Evolutionary conservation across 768 basidiomycete genomes (phyloP), one percentile per base, ranked within the genome.

Genomic region (Glaciozyma martinii): DNA sequence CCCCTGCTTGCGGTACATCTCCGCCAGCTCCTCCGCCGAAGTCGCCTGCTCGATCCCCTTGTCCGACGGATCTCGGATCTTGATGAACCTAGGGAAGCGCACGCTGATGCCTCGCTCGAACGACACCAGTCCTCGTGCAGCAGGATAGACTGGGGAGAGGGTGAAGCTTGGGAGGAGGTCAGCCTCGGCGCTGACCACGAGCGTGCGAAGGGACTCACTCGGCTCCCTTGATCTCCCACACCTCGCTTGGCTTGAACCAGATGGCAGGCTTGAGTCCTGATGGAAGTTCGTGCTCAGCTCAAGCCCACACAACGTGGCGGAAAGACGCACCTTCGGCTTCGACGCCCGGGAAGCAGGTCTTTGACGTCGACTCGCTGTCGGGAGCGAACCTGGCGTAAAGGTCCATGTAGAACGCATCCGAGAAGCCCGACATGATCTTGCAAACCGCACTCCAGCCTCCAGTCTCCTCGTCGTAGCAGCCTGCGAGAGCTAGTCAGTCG

Each of bases 341-440:
- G 19, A 70, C 63, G 18, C 60, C 64, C 1, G 63, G 56, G 16
- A 33, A 66, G 1, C 61, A 9, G 5, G 16, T 25, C 29, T 49
- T 37, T 47, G 62, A 58, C 63, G 59, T 52, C 58, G 58, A 84
- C 86, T 88, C 76, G 84, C 87, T 29, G 78, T 80, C 80, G 58
- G 83, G 81, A n/a, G 82, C 75, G 76, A 89, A 91, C n/a, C 82
- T 82, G 59, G 82, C 83, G 47, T 79, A 79, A 74, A 91, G 78
- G 63, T 80, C 79, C 82, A 87, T 78, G 71, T 76, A 75, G 68
- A 71, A 76, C 42, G 61, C 67, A 59, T 67, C 90, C 33, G 88
- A 84, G 77, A 95, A 95, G 85, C 87, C 87, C 66, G 87, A 89
- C 85, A 90, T 88, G 80, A 88, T 90, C 76, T 95, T 93, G 76